Evolutionary conservation across 129 eudicot species (phyloP).

Genomic region (Flaveria sonorensis): DNA sequence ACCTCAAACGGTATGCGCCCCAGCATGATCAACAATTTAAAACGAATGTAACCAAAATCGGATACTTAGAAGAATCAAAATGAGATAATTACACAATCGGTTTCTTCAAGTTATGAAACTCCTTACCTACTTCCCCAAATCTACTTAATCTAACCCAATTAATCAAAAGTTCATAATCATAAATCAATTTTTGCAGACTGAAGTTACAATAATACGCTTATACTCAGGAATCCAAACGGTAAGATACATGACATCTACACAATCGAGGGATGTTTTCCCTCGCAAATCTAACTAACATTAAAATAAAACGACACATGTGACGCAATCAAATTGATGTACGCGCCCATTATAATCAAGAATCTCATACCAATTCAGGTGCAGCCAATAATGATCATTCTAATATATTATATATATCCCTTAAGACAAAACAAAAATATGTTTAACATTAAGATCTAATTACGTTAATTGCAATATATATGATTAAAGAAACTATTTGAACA

Average conservation of each 20-base stretch:
- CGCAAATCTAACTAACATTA: background rate
- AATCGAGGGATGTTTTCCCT: background rate
- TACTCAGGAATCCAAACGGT: background rate
- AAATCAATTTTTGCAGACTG: background rate
- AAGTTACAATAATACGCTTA: background rate
- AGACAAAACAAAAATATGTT: slow-evolving; percentile 32
- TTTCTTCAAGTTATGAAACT: background rate
- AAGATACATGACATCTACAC: background rate
- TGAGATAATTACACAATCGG: background rate
- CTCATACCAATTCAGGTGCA: slow-evolving; percentile 1
- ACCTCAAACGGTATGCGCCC: background rate
- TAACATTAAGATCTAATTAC: slow-evolving; percentile 28
- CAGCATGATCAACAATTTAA: background rate
- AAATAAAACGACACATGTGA: background rate
- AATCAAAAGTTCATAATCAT: background rate
- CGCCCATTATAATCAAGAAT: slow-evolving; percentile 21
- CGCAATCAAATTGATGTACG: slow-evolving; percentile 5
- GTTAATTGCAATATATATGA: slow-evolving; percentile 19
- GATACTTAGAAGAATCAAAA: background rate
- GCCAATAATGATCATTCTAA: slow-evolving; percentile 15
- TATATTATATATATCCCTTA: slow-evolving; percentile 18
- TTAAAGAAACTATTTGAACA: slow-evolving; percentile 29
- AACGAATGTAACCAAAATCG: background rate
- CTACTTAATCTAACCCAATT: background rate
- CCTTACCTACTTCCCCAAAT: background rate